Conservation (phyloP, 83 land plant species). For the Thuja plicata region DNA sequence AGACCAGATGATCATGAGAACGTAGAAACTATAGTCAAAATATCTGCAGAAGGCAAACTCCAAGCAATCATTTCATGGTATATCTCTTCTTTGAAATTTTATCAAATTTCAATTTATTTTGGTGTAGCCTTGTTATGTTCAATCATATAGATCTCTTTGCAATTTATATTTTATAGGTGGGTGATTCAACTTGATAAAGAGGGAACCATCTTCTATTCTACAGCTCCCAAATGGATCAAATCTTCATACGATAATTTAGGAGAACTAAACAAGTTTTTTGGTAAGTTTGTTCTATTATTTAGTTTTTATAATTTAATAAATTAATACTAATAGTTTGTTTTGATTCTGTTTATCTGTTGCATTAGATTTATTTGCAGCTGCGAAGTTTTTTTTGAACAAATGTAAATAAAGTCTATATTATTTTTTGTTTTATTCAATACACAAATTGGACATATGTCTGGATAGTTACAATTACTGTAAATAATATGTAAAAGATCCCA, state of each 20-base stretch:
- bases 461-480: neutral
- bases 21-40: conserved; percentile 37
- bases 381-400: neutral
- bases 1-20: conserved; percentile 60
- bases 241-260: conserved; percentile 2
- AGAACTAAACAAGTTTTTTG: neutral
- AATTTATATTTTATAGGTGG: conserved; percentile 65
- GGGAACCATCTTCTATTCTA: conserved; percentile 80
- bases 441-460: neutral
- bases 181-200: conserved; percentile 88
- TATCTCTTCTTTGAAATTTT: conserved; percentile 12
- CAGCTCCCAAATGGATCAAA: conserved; percentile 80
- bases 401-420: neutral
- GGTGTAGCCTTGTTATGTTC: conserved; percentile 8
- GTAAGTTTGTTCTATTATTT: conserved; percentile 14
- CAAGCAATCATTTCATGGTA: conserved; percentile 94
- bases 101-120: neutral
- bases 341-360: neutral
- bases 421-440: neutral
- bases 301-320: neutral
- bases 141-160: neutral
- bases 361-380: neutral
- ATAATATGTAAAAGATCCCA: neutral
- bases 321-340: neutral
- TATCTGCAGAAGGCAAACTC: conserved; percentile 49